phyloP scores from a whole-genome alignment of 2,329 filamentous ascomycete species.

The Penicillium fuscoglaucum region DNA sequence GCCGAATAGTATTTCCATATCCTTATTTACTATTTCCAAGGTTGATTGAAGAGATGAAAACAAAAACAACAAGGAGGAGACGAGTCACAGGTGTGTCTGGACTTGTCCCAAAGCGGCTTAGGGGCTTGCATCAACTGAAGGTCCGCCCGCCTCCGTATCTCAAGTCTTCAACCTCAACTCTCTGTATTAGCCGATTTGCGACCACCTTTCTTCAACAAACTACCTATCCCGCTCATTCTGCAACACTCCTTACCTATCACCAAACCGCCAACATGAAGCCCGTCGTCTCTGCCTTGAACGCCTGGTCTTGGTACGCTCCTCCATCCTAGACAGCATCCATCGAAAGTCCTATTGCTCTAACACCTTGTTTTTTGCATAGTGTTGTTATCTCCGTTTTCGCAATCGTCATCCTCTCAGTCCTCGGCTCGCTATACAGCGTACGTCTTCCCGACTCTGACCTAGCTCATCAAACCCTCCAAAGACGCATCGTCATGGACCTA shows the following conservation, averaged over 20 bases:
- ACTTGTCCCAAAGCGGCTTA: conserved; percentile 28
- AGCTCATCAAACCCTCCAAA: background rate
- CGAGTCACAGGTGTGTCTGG: conserved; percentile 4
- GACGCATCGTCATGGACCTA: conserved; percentile 4
- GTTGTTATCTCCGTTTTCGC: conserved; percentile 66
- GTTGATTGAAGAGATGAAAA: background rate
- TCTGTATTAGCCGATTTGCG: conserved; percentile 7
- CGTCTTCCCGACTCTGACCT: conserved; percentile 28
- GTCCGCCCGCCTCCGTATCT: conserved; percentile 29
- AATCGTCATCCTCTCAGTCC: conserved; percentile 64
- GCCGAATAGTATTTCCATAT: background rate
- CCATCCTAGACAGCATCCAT: conserved; percentile 13
- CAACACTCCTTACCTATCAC: background rate
- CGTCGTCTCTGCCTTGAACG: conserved; percentile 85
- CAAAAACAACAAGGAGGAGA: background rate
- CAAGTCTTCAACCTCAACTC: conserved; percentile 15
- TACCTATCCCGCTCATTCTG: background rate
- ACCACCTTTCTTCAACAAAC: conserved; percentile 1
- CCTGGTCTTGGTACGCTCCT: conserved; percentile 81
- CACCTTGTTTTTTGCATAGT: conserved; percentile 50
- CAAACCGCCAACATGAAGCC: conserved; percentile 75
- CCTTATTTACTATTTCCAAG: background rate
- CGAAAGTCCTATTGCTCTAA: conserved; percentile 12
- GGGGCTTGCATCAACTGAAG: conserved; percentile 11
- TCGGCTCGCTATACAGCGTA: conserved; percentile 72